A percentile compares a stretch with the other conserved stretches of the same genome.
Evolutionary conservation across 2,329 filamentous ascomycete species (phyloP).

Genomic region (Graphilbum ipis-grandicollis): DNA sequence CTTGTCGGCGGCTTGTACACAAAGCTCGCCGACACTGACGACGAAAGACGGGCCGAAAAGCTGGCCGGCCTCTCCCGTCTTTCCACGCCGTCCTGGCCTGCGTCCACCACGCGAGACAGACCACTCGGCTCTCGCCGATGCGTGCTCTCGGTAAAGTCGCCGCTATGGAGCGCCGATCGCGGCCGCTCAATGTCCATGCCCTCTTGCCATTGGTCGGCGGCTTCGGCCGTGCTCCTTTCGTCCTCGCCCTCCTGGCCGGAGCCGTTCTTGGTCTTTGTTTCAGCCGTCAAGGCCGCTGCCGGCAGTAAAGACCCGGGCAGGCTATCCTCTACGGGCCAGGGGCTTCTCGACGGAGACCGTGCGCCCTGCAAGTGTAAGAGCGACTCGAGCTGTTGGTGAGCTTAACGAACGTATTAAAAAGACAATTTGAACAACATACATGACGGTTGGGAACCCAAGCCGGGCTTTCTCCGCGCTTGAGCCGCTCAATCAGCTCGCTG

Average conservation of each 20-base stretch:
- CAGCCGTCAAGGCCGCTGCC: slow-evolving; percentile 29
- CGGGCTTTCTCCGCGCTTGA: slow-evolving; percentile 65
- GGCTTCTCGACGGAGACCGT: slow-evolving; percentile 17
- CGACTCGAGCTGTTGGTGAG: slow-evolving; percentile 20
- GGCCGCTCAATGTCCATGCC: slow-evolving; percentile 62
- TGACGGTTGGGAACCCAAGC: slow-evolving; percentile 52
- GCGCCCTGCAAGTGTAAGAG: slow-evolving; percentile 18
- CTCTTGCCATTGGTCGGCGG: slow-evolving; percentile 28
- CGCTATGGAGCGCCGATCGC: slow-evolving; percentile 55
- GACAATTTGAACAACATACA: slow-evolving; percentile 14
- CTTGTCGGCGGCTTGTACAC: slow-evolving; percentile 79
- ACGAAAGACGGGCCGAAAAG: slow-evolving; percentile 23
- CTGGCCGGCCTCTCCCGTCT: not conserved
- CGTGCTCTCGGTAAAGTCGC: slow-evolving; percentile 35
- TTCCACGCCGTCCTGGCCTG: no score
- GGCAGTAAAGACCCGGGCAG: slow-evolving; percentile 19
- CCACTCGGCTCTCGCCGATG: not conserved
- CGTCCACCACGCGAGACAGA: slow-evolving; percentile 6
- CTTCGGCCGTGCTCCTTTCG: slow-evolving; percentile 17
- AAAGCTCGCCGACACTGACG: slow-evolving; percentile 63
- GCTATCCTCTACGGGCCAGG: slow-evolving; percentile 17
- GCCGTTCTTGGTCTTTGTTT: slow-evolving; percentile 24
- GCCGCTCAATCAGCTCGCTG: slow-evolving; percentile 62
- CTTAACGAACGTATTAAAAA: no score
- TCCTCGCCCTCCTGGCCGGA: slow-evolving; percentile 10